Evolutionary conservation across 768 basidiomycete species (phyloP).

Genomic region (Russula olivacea): DNA sequence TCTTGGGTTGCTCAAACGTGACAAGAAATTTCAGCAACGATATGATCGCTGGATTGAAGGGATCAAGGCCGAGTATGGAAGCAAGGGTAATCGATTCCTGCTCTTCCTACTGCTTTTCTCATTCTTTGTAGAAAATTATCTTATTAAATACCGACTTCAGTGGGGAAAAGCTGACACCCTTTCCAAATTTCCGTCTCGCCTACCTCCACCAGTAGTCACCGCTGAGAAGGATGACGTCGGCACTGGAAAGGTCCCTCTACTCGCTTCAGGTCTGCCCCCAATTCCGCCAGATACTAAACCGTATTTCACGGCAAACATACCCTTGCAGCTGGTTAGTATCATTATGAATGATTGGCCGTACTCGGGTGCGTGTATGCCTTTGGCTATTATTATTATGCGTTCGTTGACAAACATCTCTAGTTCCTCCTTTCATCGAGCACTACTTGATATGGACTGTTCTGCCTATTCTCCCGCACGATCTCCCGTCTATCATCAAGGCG

Average conservation of each 20-base stretch:
- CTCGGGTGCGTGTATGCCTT: conserved; percentile 45
- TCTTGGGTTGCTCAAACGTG: conserved; percentile 72
- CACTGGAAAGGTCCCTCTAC: neutral
- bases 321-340: conserved; percentile 55
- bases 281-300: conserved; percentile 38
- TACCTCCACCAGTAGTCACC: conserved; percentile 32
- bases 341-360: conserved; percentile 89
- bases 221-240: neutral
- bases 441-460: conserved; percentile 71
- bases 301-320: conserved; percentile 64
- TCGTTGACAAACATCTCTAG: conserved; percentile 29
- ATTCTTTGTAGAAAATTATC: conserved; percentile 54
- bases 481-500: conserved; percentile 45
- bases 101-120: neutral
- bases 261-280: conserved; percentile 28
- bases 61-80: conserved; percentile 57
- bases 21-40: conserved; percentile 58
- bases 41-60: conserved; percentile 55
- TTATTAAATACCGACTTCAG: conserved; percentile 60
- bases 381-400: neutral
- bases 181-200: conserved; percentile 50
- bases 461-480: conserved; percentile 58
- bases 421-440: conserved; percentile 70
- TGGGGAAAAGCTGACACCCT: conserved; percentile 70
- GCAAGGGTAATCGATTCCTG: conserved; percentile 44